Evolutionary conservation across 2,329 filamentous ascomycete species (phyloP), one percentile per base, ranked within the genome.

Genomic region (Botrytis fragariae): DNA sequence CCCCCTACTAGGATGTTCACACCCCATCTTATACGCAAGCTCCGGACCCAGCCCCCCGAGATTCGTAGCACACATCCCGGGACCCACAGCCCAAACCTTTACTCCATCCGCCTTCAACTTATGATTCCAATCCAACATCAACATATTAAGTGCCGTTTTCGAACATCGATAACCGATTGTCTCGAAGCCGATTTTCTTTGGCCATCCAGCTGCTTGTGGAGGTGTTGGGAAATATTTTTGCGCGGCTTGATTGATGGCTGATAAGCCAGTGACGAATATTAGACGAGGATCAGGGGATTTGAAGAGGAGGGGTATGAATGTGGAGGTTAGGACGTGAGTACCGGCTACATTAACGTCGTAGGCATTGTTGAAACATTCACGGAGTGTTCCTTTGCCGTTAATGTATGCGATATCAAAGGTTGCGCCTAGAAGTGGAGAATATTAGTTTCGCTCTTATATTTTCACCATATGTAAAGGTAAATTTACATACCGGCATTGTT

Each of bases 101-200:
- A 88, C 85, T 0, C 85, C 85, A 70, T 89, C 87, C 1, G 82
- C 82, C 67, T 80, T 81, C 45, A 89, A 79, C 4, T 83, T 77
- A 51, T 83, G 81, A 62, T 79, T 74, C 82, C 83, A 86, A 74
- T 86, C 83, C 22, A 83, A 78, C 84, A 86, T 85, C 75, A 87
- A 72, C 85, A 86, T 86, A 74, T 86, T 86, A 57, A 87, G 75
- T 0, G 82, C 85, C 4, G 81, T 82, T 78, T 87, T 87, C 42
- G 80, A 78, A 32, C 80, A 80, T 3, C 84, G 81, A 73, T 87
- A 86, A 0, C 79, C 79, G 39, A 81, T 77, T 0, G 75, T 74
- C 4, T 74, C 74, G 78, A 77, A 75, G 12, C 74, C 20, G 7
- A 74, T 74, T 14, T 77, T 67, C 77, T 86, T 84, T 1, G 83